Percentiles rank a stretch among this genome's conserved stretches.
Conservation (phyloP, 1,284 basidiomycete species). For the Ganoderma sinense region DNA sequence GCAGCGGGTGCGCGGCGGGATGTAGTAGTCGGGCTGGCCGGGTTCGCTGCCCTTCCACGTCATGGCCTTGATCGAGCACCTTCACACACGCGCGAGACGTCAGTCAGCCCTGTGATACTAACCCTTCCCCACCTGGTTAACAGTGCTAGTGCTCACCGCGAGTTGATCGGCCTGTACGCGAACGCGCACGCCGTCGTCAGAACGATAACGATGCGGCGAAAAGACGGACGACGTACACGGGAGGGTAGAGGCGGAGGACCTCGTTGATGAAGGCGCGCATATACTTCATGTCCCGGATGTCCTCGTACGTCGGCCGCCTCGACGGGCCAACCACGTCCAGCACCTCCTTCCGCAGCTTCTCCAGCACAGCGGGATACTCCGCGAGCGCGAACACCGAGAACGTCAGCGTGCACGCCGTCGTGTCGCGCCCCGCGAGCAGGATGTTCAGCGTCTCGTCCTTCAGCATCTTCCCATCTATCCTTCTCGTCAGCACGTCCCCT, state of each 20-base stretch:
- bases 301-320: slow-evolving; percentile 44
- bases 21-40: slow-evolving; percentile 55
- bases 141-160: slow-evolving; percentile 25
- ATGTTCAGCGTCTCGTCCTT: slow-evolving; percentile 48
- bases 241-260: slow-evolving; percentile 65
- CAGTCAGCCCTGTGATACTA: background rate
- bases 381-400: slow-evolving; percentile 48
- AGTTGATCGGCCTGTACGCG: slow-evolving; percentile 15
- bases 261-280: slow-evolving; percentile 55
- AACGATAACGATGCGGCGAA: too few relatives aligned
- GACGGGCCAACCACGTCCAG: slow-evolving; percentile 41
- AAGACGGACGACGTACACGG: slow-evolving; percentile 49
- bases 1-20: slow-evolving; percentile 56
- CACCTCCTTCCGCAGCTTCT: slow-evolving; percentile 48
- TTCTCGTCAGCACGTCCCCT: background rate
- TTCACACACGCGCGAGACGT: background rate
- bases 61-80: slow-evolving; percentile 48
- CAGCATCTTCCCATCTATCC: slow-evolving; percentile 38
- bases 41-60: slow-evolving; percentile 53
- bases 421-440: slow-evolving; percentile 46
- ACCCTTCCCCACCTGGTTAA: background rate
- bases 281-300: slow-evolving; percentile 49
- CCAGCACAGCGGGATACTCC: slow-evolving; percentile 43
- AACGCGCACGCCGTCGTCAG: too few relatives aligned
- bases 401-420: slow-evolving; percentile 48